Conservation (phyloP, 352 stramenopile species). For the Thraustochytrium sp. region DNA sequence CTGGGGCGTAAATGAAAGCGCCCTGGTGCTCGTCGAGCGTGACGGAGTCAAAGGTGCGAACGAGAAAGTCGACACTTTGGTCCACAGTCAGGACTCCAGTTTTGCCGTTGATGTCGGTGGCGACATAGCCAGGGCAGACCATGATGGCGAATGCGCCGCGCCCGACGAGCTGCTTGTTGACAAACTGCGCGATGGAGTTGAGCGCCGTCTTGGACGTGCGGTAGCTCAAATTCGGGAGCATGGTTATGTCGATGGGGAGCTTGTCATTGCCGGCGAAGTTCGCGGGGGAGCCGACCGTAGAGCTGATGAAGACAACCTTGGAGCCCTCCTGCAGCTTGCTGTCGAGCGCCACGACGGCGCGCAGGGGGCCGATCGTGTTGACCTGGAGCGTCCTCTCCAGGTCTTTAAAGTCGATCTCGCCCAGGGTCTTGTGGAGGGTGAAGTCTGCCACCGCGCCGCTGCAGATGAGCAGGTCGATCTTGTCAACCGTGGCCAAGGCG, state of each 20-base stretch:
- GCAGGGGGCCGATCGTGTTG: constrained; percentile 60
- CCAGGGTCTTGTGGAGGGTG: neutral
- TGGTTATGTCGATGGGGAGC: constrained; percentile 53
- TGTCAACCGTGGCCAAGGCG: neutral
- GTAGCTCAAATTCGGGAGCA: constrained; percentile 61
- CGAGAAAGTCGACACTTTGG: too few relatives aligned
- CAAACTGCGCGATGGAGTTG: constrained; percentile 51
- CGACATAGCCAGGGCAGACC: neutral
- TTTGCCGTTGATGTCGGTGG: constrained; percentile 1
- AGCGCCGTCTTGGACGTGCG: constrained; percentile 61
- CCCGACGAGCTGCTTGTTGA: neutral
- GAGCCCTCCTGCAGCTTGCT: constrained; percentile 50
- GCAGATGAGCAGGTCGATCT: neutral
- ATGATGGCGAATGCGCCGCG: neutral
- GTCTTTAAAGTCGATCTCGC: constrained; percentile 49
- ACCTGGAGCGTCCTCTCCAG: constrained; percentile 63
- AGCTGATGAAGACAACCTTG: constrained; percentile 47
- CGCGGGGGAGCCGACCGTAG: constrained; percentile 56
- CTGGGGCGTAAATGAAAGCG: too few relatives aligned
- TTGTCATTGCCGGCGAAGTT: too few relatives aligned
- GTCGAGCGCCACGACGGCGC: constrained; percentile 52
- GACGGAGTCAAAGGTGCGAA: too few relatives aligned
- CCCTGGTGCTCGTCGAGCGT: too few relatives aligned
- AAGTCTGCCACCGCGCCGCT: neutral
- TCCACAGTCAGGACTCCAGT: too few relatives aligned